phyloP scores from a whole-genome alignment of 176 grass and related monocot genomes.

The Poa annua region DNA sequence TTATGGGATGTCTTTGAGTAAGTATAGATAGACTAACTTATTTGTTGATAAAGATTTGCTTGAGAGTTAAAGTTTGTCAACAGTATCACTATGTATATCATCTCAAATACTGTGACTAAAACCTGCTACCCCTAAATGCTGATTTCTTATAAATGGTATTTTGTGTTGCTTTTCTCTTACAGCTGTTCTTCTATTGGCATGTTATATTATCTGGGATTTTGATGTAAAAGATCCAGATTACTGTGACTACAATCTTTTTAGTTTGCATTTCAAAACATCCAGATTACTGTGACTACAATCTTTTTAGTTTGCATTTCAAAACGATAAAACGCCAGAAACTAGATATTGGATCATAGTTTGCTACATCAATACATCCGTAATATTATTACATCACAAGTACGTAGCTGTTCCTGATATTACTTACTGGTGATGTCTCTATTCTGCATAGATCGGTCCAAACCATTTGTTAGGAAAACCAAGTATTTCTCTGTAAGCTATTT shows the following conservation, averaged over 20 bases:
- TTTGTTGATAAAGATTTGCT: constrained; percentile 16
- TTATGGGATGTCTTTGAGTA: neutral
- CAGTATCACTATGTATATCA: constrained; percentile 15
- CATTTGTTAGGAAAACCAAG: constrained; percentile 23
- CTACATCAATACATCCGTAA: neutral
- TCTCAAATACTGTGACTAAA: neutral
- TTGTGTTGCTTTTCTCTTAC: neutral
- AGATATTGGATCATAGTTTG: constrained; percentile 15
- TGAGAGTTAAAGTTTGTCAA: constrained; percentile 3
- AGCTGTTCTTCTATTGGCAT: neutral
- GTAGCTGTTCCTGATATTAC: neutral
- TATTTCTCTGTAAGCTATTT: constrained; percentile 1
- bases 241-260: neutral
- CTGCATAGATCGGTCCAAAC: neutral
- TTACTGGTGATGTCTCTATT: neutral
- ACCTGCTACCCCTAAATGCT: neutral
- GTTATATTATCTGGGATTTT: constrained; percentile 20
- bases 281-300: neutral
- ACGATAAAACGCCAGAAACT: neutral
- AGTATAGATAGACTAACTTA: neutral
- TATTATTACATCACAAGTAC: neutral
- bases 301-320: constrained; percentile 2
- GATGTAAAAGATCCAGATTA: constrained; percentile 19
- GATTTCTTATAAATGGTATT: too few species aligned
- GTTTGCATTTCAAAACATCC: constrained; percentile 20